Evolutionary conservation across 257 asterid species (phyloP), one percentile per base, ranked within the genome.

Genomic region (Capsicum rhomboideum): DNA sequence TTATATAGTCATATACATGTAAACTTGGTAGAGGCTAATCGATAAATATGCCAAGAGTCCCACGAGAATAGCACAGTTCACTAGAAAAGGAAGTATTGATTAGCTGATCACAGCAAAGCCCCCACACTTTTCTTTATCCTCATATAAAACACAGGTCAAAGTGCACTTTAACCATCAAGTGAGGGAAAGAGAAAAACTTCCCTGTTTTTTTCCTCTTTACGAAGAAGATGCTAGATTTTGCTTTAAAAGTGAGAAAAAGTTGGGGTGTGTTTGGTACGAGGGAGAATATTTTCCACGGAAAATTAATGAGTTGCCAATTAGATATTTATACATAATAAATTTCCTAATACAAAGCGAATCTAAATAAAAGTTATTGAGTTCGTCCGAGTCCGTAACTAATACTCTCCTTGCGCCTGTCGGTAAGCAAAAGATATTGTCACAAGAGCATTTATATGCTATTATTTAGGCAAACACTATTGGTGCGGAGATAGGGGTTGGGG

Each of bases 21-120:
- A 77, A 77, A 50, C 46, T 50, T 50, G 10, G 82, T 77, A 28
- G 3, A 50, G 1, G 50, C 63, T 50, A 50, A 77, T 50, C 50
- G 82, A 50, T 77, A 77, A 50, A 77, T 46, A 50, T 50, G 82
- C 13, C 82, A 75, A 50, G 40, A 50, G 40, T 26, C 63, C 50
- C 82, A 77, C 82, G 82, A 77, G 82, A 77, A 77, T 77, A 28
- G 46, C 82, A 28, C 82, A 77, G 44, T 75, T 75, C 81, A 75
- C 17, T 75, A 20, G 37, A 28, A 75, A 28, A 75, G 50, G 61
- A 14, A 46, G 46, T 49, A 49, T 75, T 75, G 61, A 75, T 75
- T 26, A 75, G 61, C 44, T 26, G 58, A 75, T 46, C 81, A 34
- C 40, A 46, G 44, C 81, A 75, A 49, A 75, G 63, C 46, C 81